Base-by-base conservation (phyloP, 495 filamentous ascomycete species). In the Glonium stellatum region DNA sequence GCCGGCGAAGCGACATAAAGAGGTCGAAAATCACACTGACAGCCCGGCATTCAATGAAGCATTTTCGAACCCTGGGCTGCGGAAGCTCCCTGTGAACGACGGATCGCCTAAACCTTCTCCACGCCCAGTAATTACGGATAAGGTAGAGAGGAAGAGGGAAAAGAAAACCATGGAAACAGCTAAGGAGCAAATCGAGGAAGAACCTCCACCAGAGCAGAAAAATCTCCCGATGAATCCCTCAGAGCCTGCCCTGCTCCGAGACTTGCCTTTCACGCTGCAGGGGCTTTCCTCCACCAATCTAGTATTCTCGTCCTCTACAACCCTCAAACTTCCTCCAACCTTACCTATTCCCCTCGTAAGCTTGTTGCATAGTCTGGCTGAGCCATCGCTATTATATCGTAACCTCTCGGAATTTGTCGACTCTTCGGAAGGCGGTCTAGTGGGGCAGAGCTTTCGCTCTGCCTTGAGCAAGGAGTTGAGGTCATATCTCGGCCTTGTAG, bases 191-290 rank as follows among this genome's bases (percentile, higher is more conserved):
- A 10, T 61, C 36, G 37, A 42, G 35, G 31, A 65, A 39, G 48
- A 64, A 36, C 48, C 37, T 42, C 37, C 51, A 10, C n/a, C 42
- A 34, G 52, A 53, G 19, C 59, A 25, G n/a, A 44, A 41, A 21
- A 51, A 55, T 15, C n/a, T 12, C 5, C 11, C 41, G 13, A 35
- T 55, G 19, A 54, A 59, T 13, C 73, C 72, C 1, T 57, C 73
- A 18, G 95, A 97, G 70, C 76, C 84, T 52, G 78, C 82, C n/a
- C 80, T 99, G 9, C 76, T 99, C 39, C 84, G 92, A 53, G 91
- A 96, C 70, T 79, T 97, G 5, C 93, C 95, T 1, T 99, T 90
- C 70, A 97, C 93, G 4, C 79, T 99, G 2, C 95, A 97, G 70
- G 95, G 95, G 4, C 77, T 97, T 19, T 93, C 90, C 9, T 95